A percentile compares a stretch with the other conserved stretches of the same genome.
Conservation (phyloP, 495 filamentous ascomycete genomes). For the Penicillium bialowiezense region DNA sequence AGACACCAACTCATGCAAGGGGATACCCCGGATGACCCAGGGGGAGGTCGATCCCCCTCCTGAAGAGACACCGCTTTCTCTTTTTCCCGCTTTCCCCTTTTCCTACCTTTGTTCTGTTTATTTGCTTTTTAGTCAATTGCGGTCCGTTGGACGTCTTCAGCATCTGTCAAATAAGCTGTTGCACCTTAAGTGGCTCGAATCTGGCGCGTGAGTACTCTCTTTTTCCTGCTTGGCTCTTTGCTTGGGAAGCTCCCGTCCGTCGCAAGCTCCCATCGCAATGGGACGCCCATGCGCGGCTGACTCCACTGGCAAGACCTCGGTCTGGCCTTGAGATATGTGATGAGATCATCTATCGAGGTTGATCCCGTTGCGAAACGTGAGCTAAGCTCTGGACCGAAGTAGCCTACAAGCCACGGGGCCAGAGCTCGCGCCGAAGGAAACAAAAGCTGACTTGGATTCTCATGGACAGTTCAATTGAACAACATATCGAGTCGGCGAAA, state of each 20-base stretch:
- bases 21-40: background rate
- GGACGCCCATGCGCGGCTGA: background rate
- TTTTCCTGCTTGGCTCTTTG: constrained; percentile 6
- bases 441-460: background rate
- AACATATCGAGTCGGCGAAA: background rate
- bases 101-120: constrained; percentile 9
- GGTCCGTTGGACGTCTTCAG: constrained; percentile 4
- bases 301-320: background rate
- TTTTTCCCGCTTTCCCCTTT: constrained; percentile 29
- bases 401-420: background rate
- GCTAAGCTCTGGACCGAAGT: background rate
- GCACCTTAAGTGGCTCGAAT: constrained; percentile 16
- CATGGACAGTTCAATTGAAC: background rate
- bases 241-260: constrained; percentile 7
- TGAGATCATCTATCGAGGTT: background rate
- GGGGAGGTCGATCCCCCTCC: constrained; percentile 19
- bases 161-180: constrained; percentile 1
- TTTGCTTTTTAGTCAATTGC: constrained; percentile 10
- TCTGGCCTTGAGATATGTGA: background rate
- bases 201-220: constrained; percentile 21
- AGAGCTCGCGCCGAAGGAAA: background rate
- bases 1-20: background rate
- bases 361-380: background rate
- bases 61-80: constrained; percentile 26
- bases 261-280: background rate